Base-by-base conservation (phyloP, 805 yeast genomes). In the Candida railenensis region DNA sequence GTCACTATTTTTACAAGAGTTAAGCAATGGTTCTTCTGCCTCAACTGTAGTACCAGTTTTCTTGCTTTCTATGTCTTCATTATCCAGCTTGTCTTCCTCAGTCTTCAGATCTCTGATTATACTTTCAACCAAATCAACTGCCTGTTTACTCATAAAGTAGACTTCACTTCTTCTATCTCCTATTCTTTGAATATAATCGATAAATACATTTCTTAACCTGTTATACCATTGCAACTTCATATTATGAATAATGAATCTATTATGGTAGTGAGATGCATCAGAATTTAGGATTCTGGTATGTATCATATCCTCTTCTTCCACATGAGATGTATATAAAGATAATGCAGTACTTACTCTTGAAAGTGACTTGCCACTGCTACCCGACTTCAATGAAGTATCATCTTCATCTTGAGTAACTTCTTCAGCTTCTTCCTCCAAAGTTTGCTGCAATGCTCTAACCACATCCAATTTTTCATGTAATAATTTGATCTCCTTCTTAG, bases 151-250 rank as follows among this genome's bases (percentile, higher is more conserved):
- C 71, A 77, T 67, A 43, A 73, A 74, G 53, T 73, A 77, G 2
- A 62, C 61, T 30, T 68, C 69, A 0, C 76, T 64, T 47, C 65
- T 72, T 43, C 77, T 60, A 36, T 75, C 80, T 9, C 70, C 62
- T 4, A 75, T 62, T 41, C 68, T 69, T 12, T 71, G 66, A 20
- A 82, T 59, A 55, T 85, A 88, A 38, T 81, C 76, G 59, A 79
- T 76, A 39, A 89, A 66, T 11, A 79, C 67, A 55, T 89, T 81
- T 46, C 97, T 70, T 8, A 83, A 76, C 2, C 68, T 59, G 49
- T 86, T 83, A 62, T 87, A 85, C 96, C 97, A 90, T 53, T 82
- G 86, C 53, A 90, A 59, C 55, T 83, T 80, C 62, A 89, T 74
- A 46, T 85, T 81, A 53, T 89, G 90, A 19, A 89, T 67, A 48